Evolutionary conservation across 2,329 filamentous ascomycete species (phyloP), one percentile per base, ranked within the genome.

Genomic region (Exophiala phaeomuriformis): DNA sequence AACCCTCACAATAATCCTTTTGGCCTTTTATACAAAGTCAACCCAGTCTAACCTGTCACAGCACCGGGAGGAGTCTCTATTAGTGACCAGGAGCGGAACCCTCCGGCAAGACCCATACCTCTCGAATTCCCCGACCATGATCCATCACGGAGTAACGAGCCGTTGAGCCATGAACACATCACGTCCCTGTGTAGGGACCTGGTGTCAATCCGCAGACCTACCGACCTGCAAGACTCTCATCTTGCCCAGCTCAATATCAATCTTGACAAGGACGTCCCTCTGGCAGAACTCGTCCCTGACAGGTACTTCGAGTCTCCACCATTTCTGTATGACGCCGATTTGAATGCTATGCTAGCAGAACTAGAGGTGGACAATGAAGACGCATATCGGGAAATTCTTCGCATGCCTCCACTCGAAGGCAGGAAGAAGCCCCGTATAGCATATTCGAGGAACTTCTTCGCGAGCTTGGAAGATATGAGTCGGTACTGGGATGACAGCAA

Each of bases 401-500:
- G 79, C 7, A 70, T 76, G 46, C 63, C 67, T 2, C 72, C 72
- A 8, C 68, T 67, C 28, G 69, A 73, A 30, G 73, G 73, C 3
- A 71, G 71, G 9, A 66, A 71, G 50, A 72, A 75, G 12, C 70
- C 78, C 3, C 72, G 77, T 10, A 62, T 84, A 42, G 74, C 76
- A 0, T 76, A 82, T 59, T 75, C 79, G 54, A 72, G 81, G 49
- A 81, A 78, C 52, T 84, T 84, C 65, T 84, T 77, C 75, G 72
- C 75, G 48, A 76, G 73, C 2, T 69, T 84, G 49, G 78, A 83
- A 59, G 75, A 74, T 35, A 73, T 84, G 73, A 72, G 78, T 10
- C 77, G 80, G 58, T 84, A 82, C 63, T 84, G 81, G 81, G 81
- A 84, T 63, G 72, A 71, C 37, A 80, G 75, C 54, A 64, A 77